Evolutionary conservation across 2,329 filamentous ascomycete genomes (phyloP).

Genomic region (Penicillium sp.): DNA sequence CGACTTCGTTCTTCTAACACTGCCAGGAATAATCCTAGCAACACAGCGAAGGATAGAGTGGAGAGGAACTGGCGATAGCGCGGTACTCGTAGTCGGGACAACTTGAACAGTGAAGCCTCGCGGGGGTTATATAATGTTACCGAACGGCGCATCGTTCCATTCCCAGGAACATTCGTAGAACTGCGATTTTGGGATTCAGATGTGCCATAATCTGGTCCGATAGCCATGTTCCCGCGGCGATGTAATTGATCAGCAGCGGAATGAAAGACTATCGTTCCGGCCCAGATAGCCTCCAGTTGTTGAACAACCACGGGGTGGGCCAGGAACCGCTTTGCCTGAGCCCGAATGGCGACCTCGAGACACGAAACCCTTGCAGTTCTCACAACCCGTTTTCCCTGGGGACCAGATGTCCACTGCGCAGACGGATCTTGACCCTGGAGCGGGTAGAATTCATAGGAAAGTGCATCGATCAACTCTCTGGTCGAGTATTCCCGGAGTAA

Average conservation of each 20-base stretch:
- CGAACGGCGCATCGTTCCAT: constrained; percentile 60
- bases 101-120: constrained; percentile 87
- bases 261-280: constrained; percentile 92
- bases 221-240: constrained; percentile 55
- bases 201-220: constrained; percentile 32
- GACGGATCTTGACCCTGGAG: constrained; percentile 73
- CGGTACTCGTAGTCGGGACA: constrained; percentile 87
- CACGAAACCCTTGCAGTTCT: constrained; percentile 81
- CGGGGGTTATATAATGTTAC: constrained; percentile 88
- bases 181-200: constrained; percentile 27
- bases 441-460: constrained; percentile 94
- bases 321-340: constrained; percentile 89
- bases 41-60: constrained; percentile 80
- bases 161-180: constrained; percentile 20
- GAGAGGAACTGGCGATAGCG: constrained; percentile 90
- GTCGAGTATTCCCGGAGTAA: constrained; percentile 87
- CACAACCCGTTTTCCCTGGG: constrained; percentile 52
- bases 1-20: constrained; percentile 77
- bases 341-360: constrained; percentile 88
- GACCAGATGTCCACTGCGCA: constrained; percentile 37
- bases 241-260: constrained; percentile 85
- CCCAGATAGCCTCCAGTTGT: constrained; percentile 97
- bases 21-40: constrained; percentile 83
- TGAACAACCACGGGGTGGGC: constrained; percentile 90
- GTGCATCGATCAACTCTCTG: constrained; percentile 86